phyloP scores from a whole-genome alignment of 2,329 filamentous ascomycete genomes.

The Penicillium decumbens region DNA sequence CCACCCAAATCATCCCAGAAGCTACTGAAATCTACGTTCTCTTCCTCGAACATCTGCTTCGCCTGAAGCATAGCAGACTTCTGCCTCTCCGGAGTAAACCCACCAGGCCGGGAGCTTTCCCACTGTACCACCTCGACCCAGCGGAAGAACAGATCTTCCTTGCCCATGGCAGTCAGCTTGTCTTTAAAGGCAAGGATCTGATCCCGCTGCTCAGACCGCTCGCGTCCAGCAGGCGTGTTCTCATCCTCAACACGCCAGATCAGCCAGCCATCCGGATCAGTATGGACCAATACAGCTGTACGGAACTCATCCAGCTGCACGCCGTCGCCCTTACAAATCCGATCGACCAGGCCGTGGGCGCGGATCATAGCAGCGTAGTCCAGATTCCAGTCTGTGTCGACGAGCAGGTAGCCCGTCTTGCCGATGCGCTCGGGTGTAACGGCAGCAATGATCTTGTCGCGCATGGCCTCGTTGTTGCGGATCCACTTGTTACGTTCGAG shows the following conservation, averaged over 20 bases:
- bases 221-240: conserved; percentile 42
- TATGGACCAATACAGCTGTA: conserved; percentile 64
- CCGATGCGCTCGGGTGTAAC: conserved; percentile 62
- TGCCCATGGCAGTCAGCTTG: conserved; percentile 67
- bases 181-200: conserved; percentile 80
- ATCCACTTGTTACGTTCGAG: conserved; percentile 49
- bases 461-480: conserved; percentile 51
- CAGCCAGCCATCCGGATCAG: conserved; percentile 66
- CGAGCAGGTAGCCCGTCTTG: conserved; percentile 84
- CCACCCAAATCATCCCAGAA: conserved; percentile 70
- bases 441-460: conserved; percentile 60
- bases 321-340: conserved; percentile 25
- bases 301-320: conserved; percentile 63
- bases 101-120: conserved; percentile 72
- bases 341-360: conserved; percentile 65
- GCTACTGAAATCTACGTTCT: conserved; percentile 75
- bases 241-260: conserved; percentile 58
- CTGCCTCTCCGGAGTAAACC: conserved; percentile 72
- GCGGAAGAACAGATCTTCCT: conserved; percentile 83
- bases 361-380: conserved; percentile 77
- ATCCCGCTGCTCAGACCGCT: conserved; percentile 43
- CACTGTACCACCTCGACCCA: conserved; percentile 93
- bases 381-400: conserved; percentile 80
- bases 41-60: conserved; percentile 66
- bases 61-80: conserved; percentile 68